Conservation (phyloP, 1,284 basidiomycete genomes). For the Pyrrhoderma noxium region DNA sequence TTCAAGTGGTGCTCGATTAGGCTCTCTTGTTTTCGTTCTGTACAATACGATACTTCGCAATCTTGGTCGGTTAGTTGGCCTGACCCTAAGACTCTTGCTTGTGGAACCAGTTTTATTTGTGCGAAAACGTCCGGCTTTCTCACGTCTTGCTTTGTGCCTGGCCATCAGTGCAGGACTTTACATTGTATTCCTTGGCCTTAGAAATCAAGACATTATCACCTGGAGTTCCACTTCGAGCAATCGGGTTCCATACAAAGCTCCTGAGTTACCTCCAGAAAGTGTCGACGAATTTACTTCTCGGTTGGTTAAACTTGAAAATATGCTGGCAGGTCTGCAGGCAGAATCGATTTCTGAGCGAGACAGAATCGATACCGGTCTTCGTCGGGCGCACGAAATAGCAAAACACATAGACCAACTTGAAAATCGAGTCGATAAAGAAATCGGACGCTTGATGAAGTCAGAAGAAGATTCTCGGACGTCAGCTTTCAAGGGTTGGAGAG, state of each 20-base stretch:
- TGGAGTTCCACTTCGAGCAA: constrained; percentile 7
- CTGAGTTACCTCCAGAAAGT: constrained; percentile 55
- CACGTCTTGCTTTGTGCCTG: constrained; percentile 6
- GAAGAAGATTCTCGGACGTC: constrained; percentile 43
- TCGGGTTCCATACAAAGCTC: constrained; percentile 28
- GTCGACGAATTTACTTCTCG: constrained; percentile 66
- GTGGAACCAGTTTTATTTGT: constrained; percentile 35
- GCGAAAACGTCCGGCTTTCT: constrained; percentile 36
- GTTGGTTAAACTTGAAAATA: constrained; percentile 56
- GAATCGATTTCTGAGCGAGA: constrained; percentile 44
- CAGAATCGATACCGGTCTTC: constrained; percentile 44
- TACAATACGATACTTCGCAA: constrained; percentile 24
- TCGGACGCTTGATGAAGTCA: constrained; percentile 41
- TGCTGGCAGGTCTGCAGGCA: constrained; percentile 47
- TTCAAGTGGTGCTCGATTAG: constrained; percentile 42
- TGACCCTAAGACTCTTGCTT: constrained; percentile 37
- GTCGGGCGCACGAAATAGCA: constrained; percentile 42
- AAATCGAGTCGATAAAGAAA: constrained; percentile 49
- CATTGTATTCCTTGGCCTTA: neutral
- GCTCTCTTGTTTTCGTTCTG: constrained; percentile 36
- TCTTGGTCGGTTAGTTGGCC: constrained; percentile 37
- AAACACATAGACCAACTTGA: constrained; percentile 50
- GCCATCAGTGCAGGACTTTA: neutral
- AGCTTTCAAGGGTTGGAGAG: constrained; percentile 40
- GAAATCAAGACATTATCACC: neutral